Evolutionary conservation across 768 basidiomycete species (phyloP).

Genomic region (Krasilnikovozyma curviuscula): DNA sequence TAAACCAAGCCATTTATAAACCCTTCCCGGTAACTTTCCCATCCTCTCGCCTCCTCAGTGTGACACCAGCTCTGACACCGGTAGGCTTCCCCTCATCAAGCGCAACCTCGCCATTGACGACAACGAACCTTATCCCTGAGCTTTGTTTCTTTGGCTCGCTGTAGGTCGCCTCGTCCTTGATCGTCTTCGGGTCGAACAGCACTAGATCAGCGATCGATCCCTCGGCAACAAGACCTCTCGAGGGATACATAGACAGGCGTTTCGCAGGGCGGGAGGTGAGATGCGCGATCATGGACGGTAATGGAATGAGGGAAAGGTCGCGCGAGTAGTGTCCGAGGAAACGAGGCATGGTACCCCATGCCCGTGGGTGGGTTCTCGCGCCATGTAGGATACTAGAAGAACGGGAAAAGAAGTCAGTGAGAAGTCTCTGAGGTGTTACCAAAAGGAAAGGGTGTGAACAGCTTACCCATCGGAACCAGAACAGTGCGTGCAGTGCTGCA

Average conservation of each 20-base stretch:
- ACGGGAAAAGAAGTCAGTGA: no score
- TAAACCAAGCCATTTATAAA: no score
- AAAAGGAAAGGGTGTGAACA: no score
- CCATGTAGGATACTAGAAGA: not conserved
- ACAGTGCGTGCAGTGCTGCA: constrained; percentile 21
- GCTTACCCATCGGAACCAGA: constrained; percentile 20
- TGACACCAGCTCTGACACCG: constrained; percentile 15
- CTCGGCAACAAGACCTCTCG: constrained; percentile 17
- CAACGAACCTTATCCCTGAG: constrained; percentile 19
- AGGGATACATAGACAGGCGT: constrained; percentile 19
- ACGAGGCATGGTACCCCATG: constrained; percentile 21
- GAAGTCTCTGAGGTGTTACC: no score
- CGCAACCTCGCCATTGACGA: constrained; percentile 22
- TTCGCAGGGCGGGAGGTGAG: constrained; percentile 24
- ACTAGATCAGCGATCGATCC: constrained; percentile 23
- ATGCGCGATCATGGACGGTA: constrained; percentile 21
- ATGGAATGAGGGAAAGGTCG: constrained; percentile 14
- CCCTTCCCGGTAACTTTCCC: constrained; percentile 6
- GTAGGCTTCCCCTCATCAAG: constrained; percentile 18
- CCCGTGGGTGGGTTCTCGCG: constrained; percentile 4
- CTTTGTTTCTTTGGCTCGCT: constrained; percentile 16
- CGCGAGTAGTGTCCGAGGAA: constrained; percentile 20
- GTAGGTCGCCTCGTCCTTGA: constrained; percentile 19
- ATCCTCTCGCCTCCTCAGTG: constrained; percentile 16
- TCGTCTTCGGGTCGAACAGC: constrained; percentile 19